These are phyloP conservation scores for Artemisia argyi DNA, from an alignment of 129 eudicot species.

Conservation along the genomic window DNA sequence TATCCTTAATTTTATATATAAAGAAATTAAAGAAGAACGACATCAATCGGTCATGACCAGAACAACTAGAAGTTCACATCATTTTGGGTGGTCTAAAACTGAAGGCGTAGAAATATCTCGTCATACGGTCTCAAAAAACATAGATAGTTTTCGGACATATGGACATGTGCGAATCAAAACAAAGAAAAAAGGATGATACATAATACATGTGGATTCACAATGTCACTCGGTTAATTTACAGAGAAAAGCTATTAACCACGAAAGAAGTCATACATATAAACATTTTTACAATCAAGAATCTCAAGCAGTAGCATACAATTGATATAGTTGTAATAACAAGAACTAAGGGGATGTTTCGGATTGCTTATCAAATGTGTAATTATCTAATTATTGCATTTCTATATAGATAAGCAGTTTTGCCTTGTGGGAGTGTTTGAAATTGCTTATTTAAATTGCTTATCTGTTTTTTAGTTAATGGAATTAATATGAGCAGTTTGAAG, in stretches of 20 bases:
- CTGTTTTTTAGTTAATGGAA: no score
- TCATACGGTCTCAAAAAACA: not conserved
- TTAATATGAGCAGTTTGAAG: no score
- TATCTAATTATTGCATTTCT: no score
- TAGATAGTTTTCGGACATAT: not conserved
- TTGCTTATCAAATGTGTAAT: no score
- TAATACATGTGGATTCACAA: not conserved
- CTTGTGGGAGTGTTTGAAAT: no score
- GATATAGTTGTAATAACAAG: not conserved
- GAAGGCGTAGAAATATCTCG: not conserved
- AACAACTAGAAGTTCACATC: no score
- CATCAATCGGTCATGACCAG: not conserved
- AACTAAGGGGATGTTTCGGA: no score
- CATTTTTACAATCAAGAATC: conserved; percentile 12
- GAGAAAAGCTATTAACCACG: not conserved
- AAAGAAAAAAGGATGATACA: not conserved
- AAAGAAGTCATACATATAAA: not conserved
- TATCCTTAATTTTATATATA: not conserved
- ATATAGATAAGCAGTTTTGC: no score
- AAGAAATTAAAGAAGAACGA: not conserved
- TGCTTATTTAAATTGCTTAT: no score
- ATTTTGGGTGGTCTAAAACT: not conserved
- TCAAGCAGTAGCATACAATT: not conserved
- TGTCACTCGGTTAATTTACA: not conserved
- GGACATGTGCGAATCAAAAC: not conserved